A percentile compares a stretch with the other conserved stretches of the same genome.
Conservation (phyloP, 2,329 filamentous ascomycete genomes). For the Penicillium concentricum region DNA sequence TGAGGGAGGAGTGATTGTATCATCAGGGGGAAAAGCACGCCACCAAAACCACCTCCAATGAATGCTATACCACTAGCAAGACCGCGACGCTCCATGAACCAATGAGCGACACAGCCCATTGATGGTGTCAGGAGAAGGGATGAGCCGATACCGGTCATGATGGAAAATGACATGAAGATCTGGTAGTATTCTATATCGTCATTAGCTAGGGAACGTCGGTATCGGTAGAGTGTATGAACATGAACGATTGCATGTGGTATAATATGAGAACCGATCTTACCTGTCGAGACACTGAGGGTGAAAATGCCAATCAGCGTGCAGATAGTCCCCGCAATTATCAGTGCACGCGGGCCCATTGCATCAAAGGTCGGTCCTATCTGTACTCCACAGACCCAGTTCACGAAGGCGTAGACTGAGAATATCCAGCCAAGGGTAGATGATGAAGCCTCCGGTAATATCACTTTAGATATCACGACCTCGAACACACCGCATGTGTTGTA, state of each 20-base stretch:
- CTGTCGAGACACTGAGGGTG: background rate
- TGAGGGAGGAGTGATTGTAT: conserved; percentile 27
- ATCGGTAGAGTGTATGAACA: no score
- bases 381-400: background rate
- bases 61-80: background rate
- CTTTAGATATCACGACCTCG: conserved; percentile 16
- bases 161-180: background rate
- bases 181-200: background rate
- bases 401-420: background rate
- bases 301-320: background rate
- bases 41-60: conserved; percentile 15
- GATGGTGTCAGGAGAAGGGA: background rate
- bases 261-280: background rate
- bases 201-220: background rate
- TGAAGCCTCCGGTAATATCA: conserved; percentile 10
- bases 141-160: background rate
- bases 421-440: background rate
- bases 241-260: background rate
- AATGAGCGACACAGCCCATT: background rate
- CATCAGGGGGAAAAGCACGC: conserved; percentile 35
- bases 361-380: background rate
- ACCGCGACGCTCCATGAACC: background rate
- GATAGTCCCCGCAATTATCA: background rate
- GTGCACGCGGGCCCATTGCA: background rate
- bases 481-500: conserved; percentile 20